Evolutionary conservation across 2,329 filamentous ascomycete genomes (phyloP), one percentile per base, ranked within the genome.

Genomic region (Talaromyces sp.): DNA sequence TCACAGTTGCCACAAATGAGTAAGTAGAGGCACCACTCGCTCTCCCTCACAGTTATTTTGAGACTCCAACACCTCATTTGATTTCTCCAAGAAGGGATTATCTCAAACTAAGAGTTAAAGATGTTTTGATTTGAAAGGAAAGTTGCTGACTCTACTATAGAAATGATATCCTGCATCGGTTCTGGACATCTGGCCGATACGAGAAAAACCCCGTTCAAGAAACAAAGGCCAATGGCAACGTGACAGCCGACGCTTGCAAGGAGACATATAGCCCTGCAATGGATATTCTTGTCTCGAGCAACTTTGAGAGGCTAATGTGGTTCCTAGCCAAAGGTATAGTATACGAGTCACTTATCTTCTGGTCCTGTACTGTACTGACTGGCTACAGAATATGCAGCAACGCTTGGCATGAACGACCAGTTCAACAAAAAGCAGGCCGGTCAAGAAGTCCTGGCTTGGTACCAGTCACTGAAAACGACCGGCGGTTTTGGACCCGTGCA

Each of bases 241-340:
- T 26, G 19, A n/a, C 35, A 29, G 24, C 35, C 12, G 35, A 46
- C 19, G 55, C 24, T 38, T 57, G 55, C 59, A 92, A 91, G 78
- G 92, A 96, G 78, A 99, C 94, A 0, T 83, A 95, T 56, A 92
- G 89, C 67, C 94, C 94, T 0, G 94, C 94, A 52, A 97, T 99
- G 94, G 94, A 99, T 74, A 97, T 97, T 65, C 82, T 97, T 3
- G 92, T 97, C 12, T 93, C 89, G 26, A 94, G 89, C 74, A 99
- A 99, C 80, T 97, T 99, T 72, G 94, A 99, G 81, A 86, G 94
- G 32, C 82, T 99, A 5, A 82, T 99, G 11, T 97, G 93, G 93
- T 97, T 91, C 81, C 81, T 97, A 14, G 43, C 53, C 9, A 57
- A 57, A 35, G 54, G 54, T 56, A 38, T 19, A 31, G 14, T 46